Evolutionary conservation across 2,329 filamentous ascomycete species (phyloP).

Genomic region (Apiospora saccharicola): DNA sequence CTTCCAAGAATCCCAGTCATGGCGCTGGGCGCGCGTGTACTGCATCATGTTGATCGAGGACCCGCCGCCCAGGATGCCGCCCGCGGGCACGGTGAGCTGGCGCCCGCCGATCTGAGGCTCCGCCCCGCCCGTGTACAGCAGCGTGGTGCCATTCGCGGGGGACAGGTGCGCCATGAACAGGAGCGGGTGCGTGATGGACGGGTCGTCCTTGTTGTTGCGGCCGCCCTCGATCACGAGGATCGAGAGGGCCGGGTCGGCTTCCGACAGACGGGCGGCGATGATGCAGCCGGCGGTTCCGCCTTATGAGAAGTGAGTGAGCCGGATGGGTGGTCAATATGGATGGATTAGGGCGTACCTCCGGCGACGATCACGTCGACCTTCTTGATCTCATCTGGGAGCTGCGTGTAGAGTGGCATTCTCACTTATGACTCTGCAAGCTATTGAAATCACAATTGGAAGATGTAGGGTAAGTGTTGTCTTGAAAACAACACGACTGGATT

Average conservation of each 20-base stretch:
- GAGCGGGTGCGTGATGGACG: slow-evolving; percentile 49
- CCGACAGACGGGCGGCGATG: slow-evolving; percentile 24
- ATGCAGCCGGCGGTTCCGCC: slow-evolving; percentile 26
- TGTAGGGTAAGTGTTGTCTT: neutral
- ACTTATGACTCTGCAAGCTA: neutral
- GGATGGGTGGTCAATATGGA: neutral
- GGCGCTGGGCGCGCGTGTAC: slow-evolving; percentile 44
- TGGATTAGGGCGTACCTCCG: slow-evolving; percentile 35
- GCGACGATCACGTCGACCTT: slow-evolving; percentile 42
- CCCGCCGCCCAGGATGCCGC: slow-evolving; percentile 62
- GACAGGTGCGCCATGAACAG: slow-evolving; percentile 56
- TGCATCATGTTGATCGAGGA: slow-evolving; percentile 59
- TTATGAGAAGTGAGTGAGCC: neutral
- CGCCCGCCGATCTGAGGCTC: slow-evolving; percentile 51
- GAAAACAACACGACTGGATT: neutral
- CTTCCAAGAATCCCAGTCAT: slow-evolving; percentile 43
- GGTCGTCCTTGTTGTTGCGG: slow-evolving; percentile 25
- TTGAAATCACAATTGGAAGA: neutral
- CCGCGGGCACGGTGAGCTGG: slow-evolving; percentile 48
- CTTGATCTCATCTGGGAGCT: slow-evolving; percentile 31
- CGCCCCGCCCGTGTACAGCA: slow-evolving; percentile 54
- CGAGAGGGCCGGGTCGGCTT: slow-evolving; percentile 23
- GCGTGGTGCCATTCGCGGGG: slow-evolving; percentile 49
- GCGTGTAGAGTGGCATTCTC: slow-evolving; percentile 37
- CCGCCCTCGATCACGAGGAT: slow-evolving; percentile 26